Base-by-base conservation (phyloP, 2,329 filamentous ascomycete species). In the Hypoxylon sp. region DNA sequence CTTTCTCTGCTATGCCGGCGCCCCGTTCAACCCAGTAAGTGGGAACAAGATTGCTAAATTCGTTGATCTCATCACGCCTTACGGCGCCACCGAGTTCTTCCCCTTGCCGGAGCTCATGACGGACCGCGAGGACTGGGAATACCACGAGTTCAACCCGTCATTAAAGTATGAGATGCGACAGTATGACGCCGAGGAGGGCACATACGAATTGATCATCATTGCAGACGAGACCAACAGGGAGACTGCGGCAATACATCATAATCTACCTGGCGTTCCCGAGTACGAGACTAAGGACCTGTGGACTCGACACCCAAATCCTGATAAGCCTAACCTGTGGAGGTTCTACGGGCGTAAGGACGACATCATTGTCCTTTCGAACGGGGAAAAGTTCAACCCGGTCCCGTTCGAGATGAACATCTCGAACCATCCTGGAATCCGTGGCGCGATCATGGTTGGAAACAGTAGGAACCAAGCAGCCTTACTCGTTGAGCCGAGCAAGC, bases 331-430 rank as follows among this genome's bases (percentile, higher is more conserved):
- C 22, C 70, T 79, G 1, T 82, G 75, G 75, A 75, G 72, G 7
- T 81, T 74, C 61, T 61, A 75, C 18, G 79, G 79, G 0, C 75
- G 80, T 0, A 63, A 65, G 4, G 80, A 83, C 51, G 81, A 83
- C 66, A 76, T 81, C 12, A 77, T 83, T 16, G 78, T 82, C 0
- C 70, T 82, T 3, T 76, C 74, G 16, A 82, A 80, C 48, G 80
- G 81, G 1, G 80, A 82, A 50, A 69, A 69, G 58, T 55, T 67
- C 50, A 69, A 69, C n/a, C 67, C 64, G 0, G 12, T 69, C 4
- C 60, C 56, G 11, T 32, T 26, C 6, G 24, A 26, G 24, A 26
- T 26, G 6, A 26, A 26, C 24, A 6, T 26, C 24, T 26, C 24
- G 24, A 26, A 26, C 24, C 24, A 26, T 6, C 24, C 24, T 6